phyloP scores from a whole-genome alignment of 768 basidiomycete species.

The Auriculariales sp. region DNA sequence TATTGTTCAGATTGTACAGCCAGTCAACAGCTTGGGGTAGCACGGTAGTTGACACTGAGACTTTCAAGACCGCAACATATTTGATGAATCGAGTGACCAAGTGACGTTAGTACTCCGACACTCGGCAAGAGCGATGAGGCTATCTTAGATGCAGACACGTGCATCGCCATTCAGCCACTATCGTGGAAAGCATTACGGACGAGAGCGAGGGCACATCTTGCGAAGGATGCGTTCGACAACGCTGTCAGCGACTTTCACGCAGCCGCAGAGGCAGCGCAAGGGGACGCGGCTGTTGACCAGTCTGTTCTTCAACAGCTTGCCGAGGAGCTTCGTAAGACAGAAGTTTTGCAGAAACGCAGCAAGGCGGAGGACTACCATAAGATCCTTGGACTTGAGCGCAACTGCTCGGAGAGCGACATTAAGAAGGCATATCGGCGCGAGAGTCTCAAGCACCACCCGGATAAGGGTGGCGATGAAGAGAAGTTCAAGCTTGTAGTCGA shows the following conservation, averaged over 20 bases:
- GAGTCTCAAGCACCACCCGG: conserved; percentile 30
- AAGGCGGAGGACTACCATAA: conserved; percentile 87
- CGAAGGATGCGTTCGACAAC: conserved; percentile 59
- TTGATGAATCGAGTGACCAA: no score
- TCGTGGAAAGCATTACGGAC: conserved; percentile 83
- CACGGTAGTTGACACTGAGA: no score
- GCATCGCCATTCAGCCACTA: conserved; percentile 42
- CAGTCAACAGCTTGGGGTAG: no score
- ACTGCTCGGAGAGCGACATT: conserved; percentile 44
- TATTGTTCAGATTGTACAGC: no score
- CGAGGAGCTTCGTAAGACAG: conserved; percentile 64
- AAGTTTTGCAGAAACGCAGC: conserved; percentile 68
- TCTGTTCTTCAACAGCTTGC: conserved; percentile 34
- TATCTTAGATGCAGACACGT: conserved; percentile 52
- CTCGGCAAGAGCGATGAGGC: conserved; percentile 53
- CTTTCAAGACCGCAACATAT: no score
- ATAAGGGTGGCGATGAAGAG: conserved; percentile 76
- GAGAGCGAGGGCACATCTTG: conserved; percentile 63
- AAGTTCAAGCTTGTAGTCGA: conserved; percentile 86
- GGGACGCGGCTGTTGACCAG: conserved; percentile 41
- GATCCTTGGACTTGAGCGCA: conserved; percentile 32
- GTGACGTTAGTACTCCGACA: no score
- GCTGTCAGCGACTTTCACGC: conserved; percentile 63
- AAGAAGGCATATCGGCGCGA: conserved; percentile 87
- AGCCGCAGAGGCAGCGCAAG: conserved; percentile 59